Percentiles rank a stretch among this genome's conserved stretches.
Conservation (phyloP, 495 filamentous ascomycete genomes). For the Penicillium simplicissimum region DNA sequence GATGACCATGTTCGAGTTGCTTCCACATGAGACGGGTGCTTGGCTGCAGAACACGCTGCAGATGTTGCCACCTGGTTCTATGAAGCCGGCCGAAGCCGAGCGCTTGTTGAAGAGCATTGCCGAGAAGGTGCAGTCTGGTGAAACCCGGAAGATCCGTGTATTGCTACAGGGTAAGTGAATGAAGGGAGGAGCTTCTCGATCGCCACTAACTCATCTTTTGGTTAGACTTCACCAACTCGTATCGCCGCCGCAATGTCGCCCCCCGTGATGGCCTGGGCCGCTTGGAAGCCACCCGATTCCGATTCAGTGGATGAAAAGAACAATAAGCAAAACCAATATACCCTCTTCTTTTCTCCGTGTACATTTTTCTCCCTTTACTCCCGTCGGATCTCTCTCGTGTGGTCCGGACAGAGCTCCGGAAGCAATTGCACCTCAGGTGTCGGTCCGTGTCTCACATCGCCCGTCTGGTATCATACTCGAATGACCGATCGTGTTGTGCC, state of each 20-base stretch:
- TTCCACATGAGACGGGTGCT: slow-evolving; percentile 70
- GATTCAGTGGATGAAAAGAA: slow-evolving; percentile 62
- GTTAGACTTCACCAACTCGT: slow-evolving; percentile 87
- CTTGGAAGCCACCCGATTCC: slow-evolving; percentile 81
- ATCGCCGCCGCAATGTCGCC: slow-evolving; percentile 89
- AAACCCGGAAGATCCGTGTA: slow-evolving; percentile 76
- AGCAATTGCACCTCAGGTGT: slow-evolving; percentile 31
- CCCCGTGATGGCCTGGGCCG: slow-evolving; percentile 87
- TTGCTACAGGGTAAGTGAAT: slow-evolving; percentile 67
- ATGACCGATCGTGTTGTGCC: slow-evolving; percentile 20
- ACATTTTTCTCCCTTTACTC: slow-evolving; percentile 12
- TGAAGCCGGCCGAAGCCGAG: slow-evolving; percentile 65
- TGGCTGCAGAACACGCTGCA: slow-evolving; percentile 84
- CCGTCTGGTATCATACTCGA: slow-evolving; percentile 27
- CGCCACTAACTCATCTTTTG: not conserved
- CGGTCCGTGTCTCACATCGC: slow-evolving; percentile 17
- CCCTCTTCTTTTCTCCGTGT: slow-evolving; percentile 17
- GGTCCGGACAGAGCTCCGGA: slow-evolving; percentile 18
- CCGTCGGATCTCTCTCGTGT: not conserved
- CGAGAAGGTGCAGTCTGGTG: slow-evolving; percentile 67
- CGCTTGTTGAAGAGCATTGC: slow-evolving; percentile 65
- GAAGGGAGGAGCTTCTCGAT: not conserved
- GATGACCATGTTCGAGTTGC: slow-evolving; percentile 81
- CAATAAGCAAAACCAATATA: not conserved
- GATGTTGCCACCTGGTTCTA: slow-evolving; percentile 78